Percentiles rank a stretch among this genome's conserved stretches.
These are phyloP conservation scores for Sporothrix dimorphospora DNA, from an alignment of 2,329 filamentous ascomycete genomes.

Conservation along the genomic window DNA sequence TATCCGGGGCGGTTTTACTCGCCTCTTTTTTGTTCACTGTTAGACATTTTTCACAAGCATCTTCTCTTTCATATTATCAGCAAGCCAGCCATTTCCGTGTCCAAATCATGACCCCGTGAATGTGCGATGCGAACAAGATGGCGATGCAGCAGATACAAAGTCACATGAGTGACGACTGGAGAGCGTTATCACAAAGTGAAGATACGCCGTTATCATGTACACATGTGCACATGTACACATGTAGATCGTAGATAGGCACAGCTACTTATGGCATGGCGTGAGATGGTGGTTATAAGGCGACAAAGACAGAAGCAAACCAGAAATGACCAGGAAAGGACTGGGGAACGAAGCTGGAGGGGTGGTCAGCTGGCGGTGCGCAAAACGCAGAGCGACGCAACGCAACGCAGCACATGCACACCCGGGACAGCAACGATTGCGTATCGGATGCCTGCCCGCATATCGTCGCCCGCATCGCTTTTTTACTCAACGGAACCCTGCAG, in stretches of 20 bases:
- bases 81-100: neutral
- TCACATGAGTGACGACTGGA: no score
- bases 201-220: no score
- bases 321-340: neutral
- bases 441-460: neutral
- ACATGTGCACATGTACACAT: no score
- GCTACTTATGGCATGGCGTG: neutral
- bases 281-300: neutral
- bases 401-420: neutral
- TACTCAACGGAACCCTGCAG: no score
- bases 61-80: neutral
- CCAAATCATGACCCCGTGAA: neutral
- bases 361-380: neutral
- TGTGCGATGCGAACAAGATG: no score
- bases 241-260: neutral
- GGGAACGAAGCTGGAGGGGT: neutral
- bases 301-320: neutral
- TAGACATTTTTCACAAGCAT: neutral
- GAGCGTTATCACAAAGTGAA: no score
- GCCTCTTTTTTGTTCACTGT: no score
- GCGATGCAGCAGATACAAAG: no score
- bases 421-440: constrained; percentile 3
- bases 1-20: neutral
- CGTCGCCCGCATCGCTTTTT: neutral
- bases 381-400: neutral